Percentiles rank a stretch among this genome's conserved stretches.
These are phyloP conservation scores for Podospora sp. DNA, from an alignment of 495 filamentous ascomycete genomes.

Conservation along the genomic window DNA sequence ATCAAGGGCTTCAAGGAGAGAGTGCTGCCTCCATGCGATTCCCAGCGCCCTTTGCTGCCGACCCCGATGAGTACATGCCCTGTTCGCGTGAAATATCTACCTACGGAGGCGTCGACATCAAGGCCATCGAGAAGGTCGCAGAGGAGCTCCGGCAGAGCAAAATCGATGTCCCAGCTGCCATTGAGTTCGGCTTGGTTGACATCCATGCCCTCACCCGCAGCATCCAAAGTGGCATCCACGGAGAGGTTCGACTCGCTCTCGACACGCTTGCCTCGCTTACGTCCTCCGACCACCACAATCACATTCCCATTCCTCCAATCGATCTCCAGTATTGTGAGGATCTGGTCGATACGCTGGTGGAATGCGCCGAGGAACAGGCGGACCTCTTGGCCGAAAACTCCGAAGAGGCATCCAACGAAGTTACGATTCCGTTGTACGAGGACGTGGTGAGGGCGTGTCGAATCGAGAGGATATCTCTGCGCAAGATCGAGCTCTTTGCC, in stretches of 20 bases:
- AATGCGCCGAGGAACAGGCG: constrained; percentile 86
- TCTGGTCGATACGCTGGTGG: constrained; percentile 81
- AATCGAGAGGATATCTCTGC: constrained; percentile 67
- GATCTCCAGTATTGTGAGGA: constrained; percentile 79
- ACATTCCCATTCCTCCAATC: constrained; percentile 30
- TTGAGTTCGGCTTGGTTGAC: constrained; percentile 84
- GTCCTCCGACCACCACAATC: constrained; percentile 55
- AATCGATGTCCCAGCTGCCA: constrained; percentile 72
- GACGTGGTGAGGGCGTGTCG: constrained; percentile 79
- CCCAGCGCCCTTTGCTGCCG: constrained; percentile 36
- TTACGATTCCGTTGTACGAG: constrained; percentile 81
- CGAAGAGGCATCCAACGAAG: constrained; percentile 79
- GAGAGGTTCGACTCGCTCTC: constrained; percentile 83
- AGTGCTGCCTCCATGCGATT: constrained; percentile 32
- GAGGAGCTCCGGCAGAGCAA: constrained; percentile 63
- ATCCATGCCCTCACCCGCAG: constrained; percentile 89
- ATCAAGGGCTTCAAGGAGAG: constrained; percentile 33
- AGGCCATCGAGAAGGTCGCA: constrained; percentile 62
- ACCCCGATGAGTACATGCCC: constrained; percentile 60
- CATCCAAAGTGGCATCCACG: constrained; percentile 87
- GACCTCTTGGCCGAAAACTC: constrained; percentile 78
- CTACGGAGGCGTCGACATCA: constrained; percentile 67
- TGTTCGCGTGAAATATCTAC: constrained; percentile 61
- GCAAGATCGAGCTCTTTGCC: constrained; percentile 72
- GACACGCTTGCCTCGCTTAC: constrained; percentile 69